A percentile compares a stretch with the other conserved stretches of the same genome.
phyloP scores from a whole-genome alignment of 1,284 basidiomycete species.

The Ganoderma resinaceum region DNA sequence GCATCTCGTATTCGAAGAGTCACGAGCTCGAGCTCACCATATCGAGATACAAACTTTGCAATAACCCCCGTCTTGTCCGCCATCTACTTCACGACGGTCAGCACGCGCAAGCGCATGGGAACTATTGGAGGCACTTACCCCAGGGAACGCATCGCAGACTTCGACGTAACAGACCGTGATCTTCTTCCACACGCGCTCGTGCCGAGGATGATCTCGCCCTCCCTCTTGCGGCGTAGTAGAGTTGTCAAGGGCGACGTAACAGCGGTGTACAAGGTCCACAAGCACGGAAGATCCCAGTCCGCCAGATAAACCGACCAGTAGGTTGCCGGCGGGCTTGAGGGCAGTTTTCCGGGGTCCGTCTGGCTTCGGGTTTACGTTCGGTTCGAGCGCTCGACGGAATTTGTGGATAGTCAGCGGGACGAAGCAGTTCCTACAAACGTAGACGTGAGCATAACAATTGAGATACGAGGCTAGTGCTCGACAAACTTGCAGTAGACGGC shows the following conservation, averaged over 20 bases:
- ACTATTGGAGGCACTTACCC: conserved; percentile 49
- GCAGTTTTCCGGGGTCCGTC: conserved; percentile 56
- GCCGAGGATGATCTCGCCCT: conserved; percentile 71
- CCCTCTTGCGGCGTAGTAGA: conserved; percentile 47
- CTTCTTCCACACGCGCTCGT: conserved; percentile 66
- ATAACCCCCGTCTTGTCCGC: conserved; percentile 63
- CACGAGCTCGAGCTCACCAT: conserved; percentile 63
- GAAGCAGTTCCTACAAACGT: conserved; percentile 66
- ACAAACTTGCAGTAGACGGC: conserved; percentile 84
- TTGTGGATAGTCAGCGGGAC: conserved; percentile 64
- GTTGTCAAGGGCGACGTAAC: conserved; percentile 57
- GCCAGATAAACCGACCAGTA: conserved; percentile 75
- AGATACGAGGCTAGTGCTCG: conserved; percentile 4
- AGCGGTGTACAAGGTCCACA: conserved; percentile 68
- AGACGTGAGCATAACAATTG: conserved; percentile 8
- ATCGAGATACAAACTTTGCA: conserved; percentile 50
- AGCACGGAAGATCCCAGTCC: conserved; percentile 76
- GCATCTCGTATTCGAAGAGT: conserved; percentile 73
- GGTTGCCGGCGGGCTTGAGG: conserved; percentile 69
- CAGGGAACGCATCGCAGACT: conserved; percentile 63
- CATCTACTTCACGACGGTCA: conserved; percentile 47
- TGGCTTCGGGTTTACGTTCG: conserved; percentile 61
- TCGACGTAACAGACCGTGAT: conserved; percentile 76
- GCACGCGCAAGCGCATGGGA: neutral
- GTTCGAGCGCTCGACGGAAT: conserved; percentile 71